Evolutionary conservation across 2,329 filamentous ascomycete species (phyloP).

Genomic region (Chalaropsis thielavioides): DNA sequence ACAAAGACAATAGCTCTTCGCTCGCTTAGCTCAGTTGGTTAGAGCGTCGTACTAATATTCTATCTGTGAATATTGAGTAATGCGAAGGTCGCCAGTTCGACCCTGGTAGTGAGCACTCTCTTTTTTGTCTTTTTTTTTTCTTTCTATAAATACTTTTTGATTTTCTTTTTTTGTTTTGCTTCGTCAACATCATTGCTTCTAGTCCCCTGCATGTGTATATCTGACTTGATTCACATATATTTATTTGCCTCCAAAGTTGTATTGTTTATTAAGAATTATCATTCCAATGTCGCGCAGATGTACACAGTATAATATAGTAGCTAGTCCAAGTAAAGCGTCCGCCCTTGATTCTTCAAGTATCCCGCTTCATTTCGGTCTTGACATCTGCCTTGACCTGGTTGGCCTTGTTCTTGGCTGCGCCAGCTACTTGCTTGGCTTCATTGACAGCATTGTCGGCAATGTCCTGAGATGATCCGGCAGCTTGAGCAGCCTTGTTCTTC

Average conservation of each 20-base stretch:
- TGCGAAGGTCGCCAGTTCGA: conserved; percentile 17
- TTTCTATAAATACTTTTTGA: neutral
- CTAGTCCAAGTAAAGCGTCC: conserved; percentile 3
- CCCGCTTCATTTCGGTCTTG: conserved; percentile 25
- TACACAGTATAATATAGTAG: too few species aligned
- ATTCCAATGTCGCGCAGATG: neutral
- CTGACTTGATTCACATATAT: neutral
- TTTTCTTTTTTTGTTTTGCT: neutral
- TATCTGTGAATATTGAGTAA: conserved; percentile 9
- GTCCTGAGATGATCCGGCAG: conserved; percentile 25
- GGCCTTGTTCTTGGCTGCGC: conserved; percentile 28
- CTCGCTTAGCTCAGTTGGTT: conserved; percentile 18
- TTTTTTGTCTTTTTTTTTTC: neutral
- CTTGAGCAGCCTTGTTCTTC: conserved; percentile 22
- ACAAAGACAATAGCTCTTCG: conserved; percentile 9
- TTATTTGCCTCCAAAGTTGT: too few species aligned
- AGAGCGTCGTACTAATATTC: conserved; percentile 18
- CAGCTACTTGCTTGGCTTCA: conserved; percentile 33
- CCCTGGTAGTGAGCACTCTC: conserved; percentile 15
- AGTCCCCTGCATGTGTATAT: too few species aligned
- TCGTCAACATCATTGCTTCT: too few species aligned
- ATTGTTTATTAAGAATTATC: neutral
- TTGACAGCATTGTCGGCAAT: conserved; percentile 23
- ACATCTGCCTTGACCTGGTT: conserved; percentile 30
- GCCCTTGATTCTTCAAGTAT: conserved; percentile 20